A percentile compares a stretch with the other conserved stretches of the same genome.
phyloP scores from a whole-genome alignment of 208 protist genomes.

The Trypanosoma boissoni region DNA sequence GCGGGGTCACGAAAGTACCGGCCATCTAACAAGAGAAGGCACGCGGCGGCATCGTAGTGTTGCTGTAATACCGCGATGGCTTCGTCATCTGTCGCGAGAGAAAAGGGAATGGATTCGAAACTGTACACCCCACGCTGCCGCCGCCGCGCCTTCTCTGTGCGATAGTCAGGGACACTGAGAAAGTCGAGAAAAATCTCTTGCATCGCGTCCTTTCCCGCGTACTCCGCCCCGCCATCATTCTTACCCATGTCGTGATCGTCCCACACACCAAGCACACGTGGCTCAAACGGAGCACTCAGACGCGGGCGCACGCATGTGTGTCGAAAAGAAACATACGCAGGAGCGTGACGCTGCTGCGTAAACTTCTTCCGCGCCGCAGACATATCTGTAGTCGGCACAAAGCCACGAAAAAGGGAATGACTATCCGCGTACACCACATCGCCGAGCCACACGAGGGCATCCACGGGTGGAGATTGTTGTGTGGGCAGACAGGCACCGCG shows the following conservation, averaged over 20 bases:
- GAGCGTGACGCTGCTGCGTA: constrained; percentile 42
- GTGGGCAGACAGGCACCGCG: constrained; percentile 24
- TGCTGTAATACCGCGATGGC: constrained; percentile 1
- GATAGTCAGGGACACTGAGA: constrained; percentile 39
- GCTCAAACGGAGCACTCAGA: background rate
- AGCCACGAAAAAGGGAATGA: constrained; percentile 12
- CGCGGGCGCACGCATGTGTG: constrained; percentile 34
- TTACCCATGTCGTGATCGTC: constrained; percentile 90
- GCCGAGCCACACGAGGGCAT: constrained; percentile 78
- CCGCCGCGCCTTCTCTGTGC: constrained; percentile 44
- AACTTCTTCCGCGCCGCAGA: constrained; percentile 54
- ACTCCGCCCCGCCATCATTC: constrained; percentile 82
- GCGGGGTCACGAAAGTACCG: constrained; percentile 67
- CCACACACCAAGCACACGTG: constrained; percentile 71
- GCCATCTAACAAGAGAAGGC: constrained; percentile 79
- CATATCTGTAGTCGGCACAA: constrained; percentile 28
- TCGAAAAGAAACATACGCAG: constrained; percentile 64
- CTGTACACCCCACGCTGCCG: constrained; percentile 62
- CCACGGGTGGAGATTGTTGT: constrained; percentile 20
- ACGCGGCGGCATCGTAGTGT: constrained; percentile 57
- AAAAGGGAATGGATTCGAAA: constrained; percentile 49
- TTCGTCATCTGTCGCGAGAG: background rate
- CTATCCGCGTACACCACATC: constrained; percentile 86
- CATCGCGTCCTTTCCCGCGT: constrained; percentile 43
- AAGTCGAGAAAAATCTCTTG: constrained; percentile 81